Conservation (phyloP, 768 basidiomycete genomes). For the Lactarius quietus region DNA sequence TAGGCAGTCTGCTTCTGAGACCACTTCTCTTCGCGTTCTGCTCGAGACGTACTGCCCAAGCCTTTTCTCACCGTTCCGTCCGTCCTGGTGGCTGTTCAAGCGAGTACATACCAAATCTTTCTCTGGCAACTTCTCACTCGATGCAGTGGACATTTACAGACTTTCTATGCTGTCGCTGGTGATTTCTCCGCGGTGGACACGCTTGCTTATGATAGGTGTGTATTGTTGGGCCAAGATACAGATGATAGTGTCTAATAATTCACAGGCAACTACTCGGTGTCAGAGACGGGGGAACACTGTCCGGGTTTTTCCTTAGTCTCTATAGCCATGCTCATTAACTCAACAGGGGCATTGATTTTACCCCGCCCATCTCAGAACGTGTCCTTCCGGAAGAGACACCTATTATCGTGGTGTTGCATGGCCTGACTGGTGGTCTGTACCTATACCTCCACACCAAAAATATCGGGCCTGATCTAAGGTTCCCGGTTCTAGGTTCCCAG, state of each 20-base stretch:
- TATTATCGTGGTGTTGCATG: conserved; percentile 54
- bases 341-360: conserved; percentile 62
- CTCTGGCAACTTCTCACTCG: neutral
- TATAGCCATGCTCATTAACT: conserved; percentile 8
- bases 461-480: conserved; percentile 6
- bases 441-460: neutral
- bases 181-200: conserved; percentile 56
- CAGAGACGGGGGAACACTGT: conserved; percentile 66
- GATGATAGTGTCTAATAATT: neutral
- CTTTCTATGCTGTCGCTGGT: conserved; percentile 55
- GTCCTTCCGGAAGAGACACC: conserved; percentile 40
- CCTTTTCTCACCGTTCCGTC: conserved; percentile 29
- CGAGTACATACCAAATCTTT: conserved; percentile 15
- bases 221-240: too few species aligned
- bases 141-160: conserved; percentile 60
- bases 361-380: conserved; percentile 37
- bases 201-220: conserved; percentile 53
- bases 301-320: conserved; percentile 28
- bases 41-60: conserved; percentile 31
- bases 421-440: conserved; percentile 43
- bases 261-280: conserved; percentile 48
- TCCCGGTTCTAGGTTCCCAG: conserved; percentile 58
- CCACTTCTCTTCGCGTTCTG: conserved; percentile 27
- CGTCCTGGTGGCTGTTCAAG: conserved; percentile 35
- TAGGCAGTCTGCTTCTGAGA: conserved; percentile 18